Conservation (phyloP, 2,329 filamentous ascomycete genomes). For the Achaetomium macrosporum region DNA sequence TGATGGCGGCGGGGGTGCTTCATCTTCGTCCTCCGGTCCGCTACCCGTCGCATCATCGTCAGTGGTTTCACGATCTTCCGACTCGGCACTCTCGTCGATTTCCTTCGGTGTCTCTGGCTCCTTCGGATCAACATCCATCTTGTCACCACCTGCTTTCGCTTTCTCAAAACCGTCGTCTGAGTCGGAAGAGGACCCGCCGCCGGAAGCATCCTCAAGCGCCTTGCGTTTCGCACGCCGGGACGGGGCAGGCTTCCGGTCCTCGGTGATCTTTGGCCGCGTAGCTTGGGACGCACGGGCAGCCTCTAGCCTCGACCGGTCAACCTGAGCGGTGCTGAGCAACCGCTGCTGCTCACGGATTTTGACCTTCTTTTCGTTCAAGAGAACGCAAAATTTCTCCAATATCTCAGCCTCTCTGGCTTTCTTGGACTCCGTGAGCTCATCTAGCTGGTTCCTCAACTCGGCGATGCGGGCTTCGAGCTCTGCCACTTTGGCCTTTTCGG, state of each 20-base stretch:
- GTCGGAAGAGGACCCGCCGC: conserved; percentile 33
- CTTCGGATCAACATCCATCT: conserved; percentile 44
- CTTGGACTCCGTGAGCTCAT: conserved; percentile 62
- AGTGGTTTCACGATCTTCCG: conserved; percentile 33
- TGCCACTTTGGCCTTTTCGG: conserved; percentile 36
- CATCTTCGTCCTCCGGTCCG: conserved; percentile 36
- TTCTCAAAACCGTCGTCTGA: conserved; percentile 43
- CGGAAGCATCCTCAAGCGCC: conserved; percentile 31
- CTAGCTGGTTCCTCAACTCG: conserved; percentile 56
- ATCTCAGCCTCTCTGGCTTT: conserved; percentile 60
- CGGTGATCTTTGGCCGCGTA: conserved; percentile 17
- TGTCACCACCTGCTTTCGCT: conserved; percentile 42
- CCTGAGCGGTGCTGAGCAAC: conserved; percentile 37
- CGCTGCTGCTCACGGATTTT: conserved; percentile 71
- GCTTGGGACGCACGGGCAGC: conserved; percentile 9
- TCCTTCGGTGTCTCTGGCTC: neutral
- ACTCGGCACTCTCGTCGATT: conserved; percentile 26
- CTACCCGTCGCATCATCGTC: conserved; percentile 40
- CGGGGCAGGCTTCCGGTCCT: conserved; percentile 15
- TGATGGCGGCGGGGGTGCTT: conserved; percentile 14
- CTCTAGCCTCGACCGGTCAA: conserved; percentile 11
- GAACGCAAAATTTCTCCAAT: conserved; percentile 61
- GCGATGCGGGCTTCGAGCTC: conserved; percentile 51
- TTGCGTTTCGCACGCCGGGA: conserved; percentile 50
- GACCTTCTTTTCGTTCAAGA: conserved; percentile 74